Evolutionary conservation across 495 filamentous ascomycete genomes (phyloP), one percentile per base, ranked within the genome.

Genomic region (Penicillium turbatum): DNA sequence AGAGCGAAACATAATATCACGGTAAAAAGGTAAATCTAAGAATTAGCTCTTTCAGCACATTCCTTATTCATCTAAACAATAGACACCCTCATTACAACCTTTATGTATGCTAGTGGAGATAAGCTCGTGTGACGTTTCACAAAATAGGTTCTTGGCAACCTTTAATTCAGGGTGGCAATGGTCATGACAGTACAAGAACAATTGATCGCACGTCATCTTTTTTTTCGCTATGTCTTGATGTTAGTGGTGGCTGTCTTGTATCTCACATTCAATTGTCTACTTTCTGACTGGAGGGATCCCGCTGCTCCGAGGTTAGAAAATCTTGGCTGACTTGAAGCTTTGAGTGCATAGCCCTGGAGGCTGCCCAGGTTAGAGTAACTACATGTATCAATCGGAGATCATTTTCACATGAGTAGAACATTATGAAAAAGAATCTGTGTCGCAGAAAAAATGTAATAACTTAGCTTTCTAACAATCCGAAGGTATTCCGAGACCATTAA

Each of bases 81-180:
- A 58, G 56, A 63, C 53, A 63, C 56, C 44, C 59, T 61, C 62
- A 72, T 69, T 68, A 24, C 2, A 24, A 24, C 4, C 2, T 24
- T 2, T 24, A 24, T 4, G 21, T 24, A 66, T 72, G 66, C 63
- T 68, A 65, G 67, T 73, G 71, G 71, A 71, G 71, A 73, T 73
- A 72, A 73, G 67, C 67, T 71, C 68, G 68, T 71, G 69, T 60
- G 66, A 72, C 69, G 67, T 73, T 72, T 67, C 71, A 73, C 69
- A 57, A 57, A 65, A 62, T 45, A 34, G 60, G 48, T 40, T 53
- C 63, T 66, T 66, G 61, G 61, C 60, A 61, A 66, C 43, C 55
- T 61, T 66, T 66, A 59, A 51, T 65, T 65, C 29, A 43, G 48
- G 50, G 56, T 65, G 62, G 30, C 62, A 65, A 59, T 15, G 40